Conservation (phyloP, 2,329 filamentous ascomycete species). For the Epichloe coenophiala region DNA sequence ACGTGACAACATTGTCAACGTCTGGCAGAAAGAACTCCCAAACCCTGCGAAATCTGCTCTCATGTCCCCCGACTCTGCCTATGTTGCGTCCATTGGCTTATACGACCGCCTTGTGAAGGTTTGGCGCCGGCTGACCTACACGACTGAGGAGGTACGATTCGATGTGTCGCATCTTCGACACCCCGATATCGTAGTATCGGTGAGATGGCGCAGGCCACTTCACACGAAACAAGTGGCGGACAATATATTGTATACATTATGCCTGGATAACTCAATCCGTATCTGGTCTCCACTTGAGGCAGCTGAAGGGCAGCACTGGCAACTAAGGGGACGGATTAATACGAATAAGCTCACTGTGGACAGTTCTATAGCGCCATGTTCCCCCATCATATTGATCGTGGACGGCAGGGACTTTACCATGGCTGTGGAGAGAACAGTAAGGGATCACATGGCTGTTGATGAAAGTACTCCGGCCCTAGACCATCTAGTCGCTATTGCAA, state of each 20-base stretch:
- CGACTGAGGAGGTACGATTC: conserved; percentile 70
- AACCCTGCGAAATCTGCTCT: conserved; percentile 59
- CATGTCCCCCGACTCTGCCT: conserved; percentile 75
- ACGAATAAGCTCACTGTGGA: conserved; percentile 54
- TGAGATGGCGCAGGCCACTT: conserved; percentile 75
- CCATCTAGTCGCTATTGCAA: conserved; percentile 75
- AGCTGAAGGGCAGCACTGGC: conserved; percentile 56
- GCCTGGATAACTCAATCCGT: conserved; percentile 64
- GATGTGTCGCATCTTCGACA: conserved; percentile 87
- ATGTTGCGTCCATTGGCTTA: conserved; percentile 68
- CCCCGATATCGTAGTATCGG: conserved; percentile 60
- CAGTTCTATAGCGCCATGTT: conserved; percentile 9
- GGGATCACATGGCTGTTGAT: conserved; percentile 39
- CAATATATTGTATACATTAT: conserved; percentile 83
- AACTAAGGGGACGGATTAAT: conserved; percentile 72
- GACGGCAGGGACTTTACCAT: conserved; percentile 67
- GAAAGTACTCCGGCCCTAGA: conserved; percentile 57
- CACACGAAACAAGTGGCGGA: conserved; percentile 67
- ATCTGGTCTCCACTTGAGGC: conserved; percentile 73
- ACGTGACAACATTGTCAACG: conserved; percentile 33
- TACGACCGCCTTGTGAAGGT: conserved; percentile 81
- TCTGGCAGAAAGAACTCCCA: conserved; percentile 66
- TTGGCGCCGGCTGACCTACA: conserved; percentile 80
- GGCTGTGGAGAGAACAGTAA: conserved; percentile 64
- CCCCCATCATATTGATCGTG: conserved; percentile 54